Base-by-base conservation (phyloP, 1,139 yeast genomes). In the Candida pseudoviswanathii region DNA sequence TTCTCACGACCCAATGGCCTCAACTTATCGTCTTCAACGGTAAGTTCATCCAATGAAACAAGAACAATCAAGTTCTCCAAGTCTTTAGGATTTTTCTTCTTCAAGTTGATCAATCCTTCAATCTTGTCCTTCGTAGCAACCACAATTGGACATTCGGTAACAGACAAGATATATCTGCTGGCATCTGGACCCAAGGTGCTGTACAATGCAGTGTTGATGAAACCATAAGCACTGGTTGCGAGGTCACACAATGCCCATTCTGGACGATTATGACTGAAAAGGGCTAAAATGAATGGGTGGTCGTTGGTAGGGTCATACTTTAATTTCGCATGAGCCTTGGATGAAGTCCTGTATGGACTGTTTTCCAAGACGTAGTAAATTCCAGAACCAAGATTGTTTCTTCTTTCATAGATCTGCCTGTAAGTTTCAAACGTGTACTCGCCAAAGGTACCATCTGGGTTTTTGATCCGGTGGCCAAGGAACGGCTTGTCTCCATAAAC, bases 321-420 rank as follows among this genome's bases (percentile, higher is more conserved):
- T 46, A 73, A 63, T 44, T 63, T 65, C 9, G 50, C 49, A 50
- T 69, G 73, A 44, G 66, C 62, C 22, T 60, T 60, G 10, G 63
- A 59, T 21, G 65, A 58, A 25, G 69, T 62, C 44, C 64, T 65
- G 59, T 58, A 75, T 54, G 77, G 71, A 55, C 77, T 78, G 51
- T 73, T 71, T 36, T 64, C 62, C 47, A 82, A 76, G 9, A 80
- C 65, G 44, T 81, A 73, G 55, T 82, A 73, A 32, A 88, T 58
- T 8, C 95, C 95, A 3, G 89, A 69, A 4, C 91, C 94, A 41
- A 87, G 70, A 47, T 78, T 66, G 45, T 67, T 65, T 47, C 80
- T 75, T 45, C 84, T 70, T 41, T 63, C 54, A 31, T 69, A 67
- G 8, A 80, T 70, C 40, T 72, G 63, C 9, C 54, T 56, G 60